Evolutionary conservation across 2,329 filamentous ascomycete species (phyloP).

Genomic region (Golovinomyces cichoracearum): DNA sequence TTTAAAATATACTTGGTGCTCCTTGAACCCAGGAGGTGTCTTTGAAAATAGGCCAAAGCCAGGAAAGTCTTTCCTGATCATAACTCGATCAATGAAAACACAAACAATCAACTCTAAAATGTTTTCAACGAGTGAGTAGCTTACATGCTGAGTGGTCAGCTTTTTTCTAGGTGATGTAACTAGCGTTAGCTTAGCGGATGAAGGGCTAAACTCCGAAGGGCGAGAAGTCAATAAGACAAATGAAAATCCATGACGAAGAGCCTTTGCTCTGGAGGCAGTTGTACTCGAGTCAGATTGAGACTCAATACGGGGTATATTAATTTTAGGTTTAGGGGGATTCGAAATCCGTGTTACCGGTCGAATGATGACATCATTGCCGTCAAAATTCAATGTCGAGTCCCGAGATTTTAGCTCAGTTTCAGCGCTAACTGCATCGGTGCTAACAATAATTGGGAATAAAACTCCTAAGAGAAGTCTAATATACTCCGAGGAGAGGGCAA

Average conservation of each 20-base stretch:
- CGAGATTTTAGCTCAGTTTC: constrained; percentile 70
- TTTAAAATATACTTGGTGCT: constrained; percentile 87
- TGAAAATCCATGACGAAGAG: constrained; percentile 58
- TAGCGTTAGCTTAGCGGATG: constrained; percentile 35
- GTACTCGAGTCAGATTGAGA: constrained; percentile 22
- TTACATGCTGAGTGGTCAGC: constrained; percentile 25
- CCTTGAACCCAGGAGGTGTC: constrained; percentile 73
- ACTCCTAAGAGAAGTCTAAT: constrained; percentile 52
- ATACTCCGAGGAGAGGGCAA: constrained; percentile 55
- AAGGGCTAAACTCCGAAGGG: constrained; percentile 29
- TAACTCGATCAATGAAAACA: constrained; percentile 65
- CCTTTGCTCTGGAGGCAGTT: constrained; percentile 25
- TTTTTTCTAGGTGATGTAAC: constrained; percentile 33
- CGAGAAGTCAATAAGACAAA: constrained; percentile 69
- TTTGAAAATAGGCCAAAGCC: constrained; percentile 69
- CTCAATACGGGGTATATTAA: constrained; percentile 42
- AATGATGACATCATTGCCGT: constrained; percentile 63
- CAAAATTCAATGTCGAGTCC: constrained; percentile 57
- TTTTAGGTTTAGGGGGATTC: constrained; percentile 37
- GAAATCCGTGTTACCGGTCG: constrained; percentile 27
- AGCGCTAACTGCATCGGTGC: constrained; percentile 55
- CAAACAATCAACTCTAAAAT: constrained; percentile 52
- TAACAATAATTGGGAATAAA: constrained; percentile 70
- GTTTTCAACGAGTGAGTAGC: constrained; percentile 46
- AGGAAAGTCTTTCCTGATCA: constrained; percentile 68